Percentiles rank a stretch among this genome's conserved stretches.
Conservation (phyloP, 805 yeast genomes). For the Tetrapisispora iriomotensis region DNA sequence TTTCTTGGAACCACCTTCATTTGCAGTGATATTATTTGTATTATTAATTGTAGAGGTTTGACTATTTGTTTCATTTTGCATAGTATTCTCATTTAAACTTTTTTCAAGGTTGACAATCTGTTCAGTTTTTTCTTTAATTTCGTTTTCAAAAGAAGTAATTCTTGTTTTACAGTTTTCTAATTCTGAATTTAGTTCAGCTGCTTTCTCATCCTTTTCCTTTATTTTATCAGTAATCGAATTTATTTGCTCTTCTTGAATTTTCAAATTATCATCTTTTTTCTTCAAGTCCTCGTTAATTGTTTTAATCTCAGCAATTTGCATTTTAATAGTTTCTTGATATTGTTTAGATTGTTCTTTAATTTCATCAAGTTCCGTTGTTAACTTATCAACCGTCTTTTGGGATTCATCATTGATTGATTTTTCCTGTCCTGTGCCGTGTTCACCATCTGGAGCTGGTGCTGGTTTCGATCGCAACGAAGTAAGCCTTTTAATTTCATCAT, state of each 20-base stretch:
- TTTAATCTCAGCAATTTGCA: not conserved
- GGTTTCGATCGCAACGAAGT: slow-evolving; percentile 11
- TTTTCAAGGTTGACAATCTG: slow-evolving; percentile 11
- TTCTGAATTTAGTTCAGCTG: not conserved
- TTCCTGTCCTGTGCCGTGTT: not conserved
- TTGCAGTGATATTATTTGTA: not conserved
- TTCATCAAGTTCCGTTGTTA: not conserved
- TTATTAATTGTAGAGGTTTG: not conserved
- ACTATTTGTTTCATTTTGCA: no score
- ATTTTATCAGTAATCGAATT: not conserved
- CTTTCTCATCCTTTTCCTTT: slow-evolving; percentile 1
- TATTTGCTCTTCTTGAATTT: slow-evolving; percentile 1
- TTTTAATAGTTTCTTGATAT: not conserved
- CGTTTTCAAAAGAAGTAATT: not conserved
- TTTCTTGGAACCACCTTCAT: not conserved
- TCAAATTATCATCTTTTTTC: not conserved
- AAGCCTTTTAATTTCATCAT: slow-evolving; percentile 51
- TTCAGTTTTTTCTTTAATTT: not conserved
- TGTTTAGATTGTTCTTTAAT: not conserved
- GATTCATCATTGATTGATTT: not conserved
- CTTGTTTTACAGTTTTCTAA: not conserved
- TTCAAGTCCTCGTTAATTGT: not conserved
- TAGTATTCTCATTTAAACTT: slow-evolving; percentile 4
- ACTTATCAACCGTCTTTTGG: not conserved
- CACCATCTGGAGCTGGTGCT: not conserved